phyloP scores from a whole-genome alignment of 116 monocot genomes.

The Papilionanthe hybrid region DNA sequence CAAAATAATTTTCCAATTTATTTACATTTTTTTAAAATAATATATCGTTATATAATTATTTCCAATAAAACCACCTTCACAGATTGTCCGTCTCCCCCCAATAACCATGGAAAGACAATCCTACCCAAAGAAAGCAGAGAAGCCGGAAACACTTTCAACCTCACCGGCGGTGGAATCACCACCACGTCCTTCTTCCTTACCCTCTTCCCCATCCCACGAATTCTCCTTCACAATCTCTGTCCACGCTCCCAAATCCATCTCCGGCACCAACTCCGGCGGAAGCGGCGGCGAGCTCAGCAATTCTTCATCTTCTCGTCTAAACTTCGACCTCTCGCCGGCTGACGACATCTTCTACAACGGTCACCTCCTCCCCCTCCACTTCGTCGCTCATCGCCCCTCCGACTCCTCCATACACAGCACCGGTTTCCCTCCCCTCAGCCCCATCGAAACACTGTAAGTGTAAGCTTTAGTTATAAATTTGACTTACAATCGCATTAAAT shows the following conservation, averaged over 20 bases:
- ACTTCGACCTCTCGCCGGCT: slow-evolving; percentile 13
- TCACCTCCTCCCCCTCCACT: slow-evolving; percentile 12
- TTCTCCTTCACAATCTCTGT: slow-evolving; percentile 41
- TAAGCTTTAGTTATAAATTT: neutral
- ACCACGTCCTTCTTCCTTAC: neutral
- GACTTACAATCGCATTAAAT: no score
- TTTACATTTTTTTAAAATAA: no score
- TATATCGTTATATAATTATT: neutral
- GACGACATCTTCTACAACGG: slow-evolving; percentile 11
- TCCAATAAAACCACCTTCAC: neutral
- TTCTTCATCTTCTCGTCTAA: slow-evolving; percentile 41
- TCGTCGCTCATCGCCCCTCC: slow-evolving; percentile 19
- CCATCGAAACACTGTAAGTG: neutral
- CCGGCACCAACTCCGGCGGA: slow-evolving; percentile 13
- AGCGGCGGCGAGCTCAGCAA: slow-evolving; percentile 58
- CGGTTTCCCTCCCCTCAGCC: slow-evolving; percentile 8
- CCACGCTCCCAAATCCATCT: neutral
- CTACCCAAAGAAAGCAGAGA: neutral
- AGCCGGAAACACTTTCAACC: neutral
- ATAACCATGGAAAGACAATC: neutral
- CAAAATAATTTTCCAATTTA: no score
- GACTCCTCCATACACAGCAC: slow-evolving; percentile 14
- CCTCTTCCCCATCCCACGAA: slow-evolving; percentile 38
- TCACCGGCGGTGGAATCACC: neutral
- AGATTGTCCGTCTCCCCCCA: neutral